phyloP scores from a whole-genome alignment of 2,329 filamentous ascomycete species.

The Botryotinia convoluta region DNA sequence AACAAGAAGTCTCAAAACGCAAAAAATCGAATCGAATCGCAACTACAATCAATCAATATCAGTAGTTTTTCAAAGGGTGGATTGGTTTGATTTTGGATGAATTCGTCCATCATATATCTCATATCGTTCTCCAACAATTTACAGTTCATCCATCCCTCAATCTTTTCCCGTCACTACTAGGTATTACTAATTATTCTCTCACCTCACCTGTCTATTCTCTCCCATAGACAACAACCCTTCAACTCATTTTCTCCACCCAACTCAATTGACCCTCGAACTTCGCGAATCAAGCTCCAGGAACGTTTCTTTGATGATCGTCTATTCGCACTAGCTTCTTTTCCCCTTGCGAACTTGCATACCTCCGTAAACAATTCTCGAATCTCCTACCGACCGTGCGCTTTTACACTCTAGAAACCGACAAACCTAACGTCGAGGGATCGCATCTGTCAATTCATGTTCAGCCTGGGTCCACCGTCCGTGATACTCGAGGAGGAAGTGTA shows the following conservation, averaged over 20 bases:
- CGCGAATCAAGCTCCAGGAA: conserved; percentile 14
- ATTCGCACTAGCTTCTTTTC: conserved; percentile 16
- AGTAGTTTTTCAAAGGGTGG: background rate
- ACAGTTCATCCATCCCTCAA: conserved; percentile 2
- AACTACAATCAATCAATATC: background rate
- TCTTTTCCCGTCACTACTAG: background rate
- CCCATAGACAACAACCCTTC: background rate
- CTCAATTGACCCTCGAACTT: conserved; percentile 1
- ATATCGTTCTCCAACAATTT: background rate
- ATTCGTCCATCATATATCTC: background rate
- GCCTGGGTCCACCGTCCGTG: conserved; percentile 23
- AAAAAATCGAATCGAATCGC: background rate
- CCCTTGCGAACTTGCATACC: conserved; percentile 17
- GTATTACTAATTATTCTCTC: background rate
- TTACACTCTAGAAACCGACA: conserved; percentile 12
- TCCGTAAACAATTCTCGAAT: conserved; percentile 19
- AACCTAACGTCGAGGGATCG: conserved; percentile 28
- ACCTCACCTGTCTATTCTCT: background rate
- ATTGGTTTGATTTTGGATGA: background rate
- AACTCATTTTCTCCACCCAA: conserved; percentile 14
- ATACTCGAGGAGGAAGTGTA: conserved; percentile 31
- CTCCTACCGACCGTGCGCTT: conserved; percentile 16
- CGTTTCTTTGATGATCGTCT: conserved; percentile 16
- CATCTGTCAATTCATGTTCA: conserved; percentile 34
- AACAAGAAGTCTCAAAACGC: background rate